phyloP scores from a whole-genome alignment of 495 filamentous ascomycete genomes.

The Tetracladium setigerum region DNA sequence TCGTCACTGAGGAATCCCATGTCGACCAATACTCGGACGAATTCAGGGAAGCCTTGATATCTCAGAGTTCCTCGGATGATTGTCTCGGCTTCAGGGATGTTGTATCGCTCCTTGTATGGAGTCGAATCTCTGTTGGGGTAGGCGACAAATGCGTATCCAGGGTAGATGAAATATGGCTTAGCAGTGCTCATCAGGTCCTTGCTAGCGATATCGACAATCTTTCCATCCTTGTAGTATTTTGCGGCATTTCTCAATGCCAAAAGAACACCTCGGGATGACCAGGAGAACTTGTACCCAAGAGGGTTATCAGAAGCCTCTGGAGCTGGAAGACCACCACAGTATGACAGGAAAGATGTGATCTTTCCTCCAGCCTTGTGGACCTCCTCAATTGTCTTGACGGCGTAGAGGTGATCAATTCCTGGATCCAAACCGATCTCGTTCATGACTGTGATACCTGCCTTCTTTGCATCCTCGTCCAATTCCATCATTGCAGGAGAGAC shows the following conservation, averaged over 20 bases:
- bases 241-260: conserved; percentile 82
- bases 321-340: conserved; percentile 82
- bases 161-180: conserved; percentile 85
- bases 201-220: conserved; percentile 53
- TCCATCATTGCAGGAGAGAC: conserved; percentile 89
- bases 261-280: conserved; percentile 78
- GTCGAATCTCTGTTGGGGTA: conserved; percentile 93
- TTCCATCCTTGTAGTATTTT: conserved; percentile 72
- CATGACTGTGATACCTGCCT: conserved; percentile 93
- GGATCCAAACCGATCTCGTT: conserved; percentile 75
- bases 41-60: conserved; percentile 82
- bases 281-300: conserved; percentile 93
- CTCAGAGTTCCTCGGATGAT: conserved; percentile 70
- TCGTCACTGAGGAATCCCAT: conserved; percentile 73
- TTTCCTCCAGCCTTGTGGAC: conserved; percentile 62
- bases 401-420: conserved; percentile 71
- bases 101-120: conserved; percentile 79
- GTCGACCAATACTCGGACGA: conserved; percentile 79
- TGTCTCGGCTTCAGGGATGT: conserved; percentile 77
- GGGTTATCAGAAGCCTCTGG: conserved; percentile 86
- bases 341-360: conserved; percentile 74
- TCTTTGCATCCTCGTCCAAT: conserved; percentile 74
- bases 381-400: conserved; percentile 71
- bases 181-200: conserved; percentile 77
- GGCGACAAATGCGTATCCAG: conserved; percentile 77